These are phyloP conservation scores for Antrodiella citrinella DNA, from an alignment of 768 basidiomycete genomes.

Conservation along the genomic window DNA sequence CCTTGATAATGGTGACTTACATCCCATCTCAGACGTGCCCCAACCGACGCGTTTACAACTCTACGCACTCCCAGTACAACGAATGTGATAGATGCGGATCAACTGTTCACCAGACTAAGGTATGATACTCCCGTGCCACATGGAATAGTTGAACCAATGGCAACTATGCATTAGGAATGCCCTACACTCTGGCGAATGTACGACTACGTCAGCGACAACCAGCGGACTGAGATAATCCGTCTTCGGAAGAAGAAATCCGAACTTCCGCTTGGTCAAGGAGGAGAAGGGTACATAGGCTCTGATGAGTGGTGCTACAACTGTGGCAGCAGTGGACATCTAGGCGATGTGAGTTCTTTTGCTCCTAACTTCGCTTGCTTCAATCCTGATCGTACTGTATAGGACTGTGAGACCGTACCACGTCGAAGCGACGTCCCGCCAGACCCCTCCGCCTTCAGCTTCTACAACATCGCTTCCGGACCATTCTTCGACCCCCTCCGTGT, in stretches of 20 bases:
- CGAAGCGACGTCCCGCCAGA: constrained; percentile 37
- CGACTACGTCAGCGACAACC: constrained; percentile 54
- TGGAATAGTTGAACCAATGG: neutral
- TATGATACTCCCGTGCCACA: too few relatives aligned
- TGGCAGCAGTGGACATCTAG: constrained; percentile 63
- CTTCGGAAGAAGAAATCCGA: constrained; percentile 42
- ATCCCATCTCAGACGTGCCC: constrained; percentile 56
- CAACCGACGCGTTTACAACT: too few relatives aligned
- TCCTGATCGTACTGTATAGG: constrained; percentile 30
- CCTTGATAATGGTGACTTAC: neutral
- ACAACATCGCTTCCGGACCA: constrained; percentile 57
- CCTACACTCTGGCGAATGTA: constrained; percentile 79
- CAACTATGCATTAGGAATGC: constrained; percentile 69
- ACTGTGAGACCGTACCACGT: constrained; percentile 44
- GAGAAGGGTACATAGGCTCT: constrained; percentile 67
- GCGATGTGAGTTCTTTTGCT: constrained; percentile 51
- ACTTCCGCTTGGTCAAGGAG: constrained; percentile 54
- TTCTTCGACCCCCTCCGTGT: constrained; percentile 39
- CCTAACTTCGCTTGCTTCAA: neutral
- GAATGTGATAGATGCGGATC: constrained; percentile 70
- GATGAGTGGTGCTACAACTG: constrained; percentile 84
- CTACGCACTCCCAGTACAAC: constrained; percentile 23
- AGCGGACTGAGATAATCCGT: constrained; percentile 35
- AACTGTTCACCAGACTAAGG: constrained; percentile 53
- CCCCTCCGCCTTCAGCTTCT: constrained; percentile 58